phyloP scores from a whole-genome alignment of 2,329 filamentous ascomycete genomes.

The Huntiella moniliformis region DNA sequence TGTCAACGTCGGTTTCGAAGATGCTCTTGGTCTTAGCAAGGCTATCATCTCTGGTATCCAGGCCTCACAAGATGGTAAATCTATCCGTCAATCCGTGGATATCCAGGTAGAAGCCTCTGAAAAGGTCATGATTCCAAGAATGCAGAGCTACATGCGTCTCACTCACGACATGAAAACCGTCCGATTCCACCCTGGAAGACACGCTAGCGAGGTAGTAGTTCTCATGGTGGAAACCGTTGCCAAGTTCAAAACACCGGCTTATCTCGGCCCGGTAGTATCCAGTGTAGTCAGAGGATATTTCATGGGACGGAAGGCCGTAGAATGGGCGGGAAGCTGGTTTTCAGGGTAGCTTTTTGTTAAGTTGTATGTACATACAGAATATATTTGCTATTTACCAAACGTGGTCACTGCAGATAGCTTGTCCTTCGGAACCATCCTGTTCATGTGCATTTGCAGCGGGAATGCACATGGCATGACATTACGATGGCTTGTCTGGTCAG shows the following conservation, averaged over 20 bases:
- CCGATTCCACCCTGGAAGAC: not conserved
- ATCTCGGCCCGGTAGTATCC: constrained; percentile 20
- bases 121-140: constrained; percentile 21
- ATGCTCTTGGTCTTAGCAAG: constrained; percentile 30
- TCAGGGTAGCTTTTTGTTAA: too few species aligned
- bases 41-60: constrained; percentile 20
- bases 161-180: constrained; percentile 26
- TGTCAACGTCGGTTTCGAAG: constrained; percentile 37
- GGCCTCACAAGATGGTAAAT: too few species aligned
- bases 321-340: not conserved
- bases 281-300: not conserved
- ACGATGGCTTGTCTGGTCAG: too few species aligned
- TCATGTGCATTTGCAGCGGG: too few species aligned
- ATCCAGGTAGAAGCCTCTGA: constrained; percentile 20
- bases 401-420: too few species aligned
- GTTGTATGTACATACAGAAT: too few species aligned
- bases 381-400: too few species aligned
- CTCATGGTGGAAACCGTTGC: not conserved
- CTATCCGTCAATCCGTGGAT: constrained; percentile 15
- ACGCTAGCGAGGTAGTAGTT: not conserved
- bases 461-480: too few species aligned
- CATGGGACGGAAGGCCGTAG: not conserved
- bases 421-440: too few species aligned
- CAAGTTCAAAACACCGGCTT: constrained; percentile 25
- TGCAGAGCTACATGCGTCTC: constrained; percentile 16